phyloP scores from a whole-genome alignment of 805 yeast genomes.

The Blastobotrys parvus region DNA sequence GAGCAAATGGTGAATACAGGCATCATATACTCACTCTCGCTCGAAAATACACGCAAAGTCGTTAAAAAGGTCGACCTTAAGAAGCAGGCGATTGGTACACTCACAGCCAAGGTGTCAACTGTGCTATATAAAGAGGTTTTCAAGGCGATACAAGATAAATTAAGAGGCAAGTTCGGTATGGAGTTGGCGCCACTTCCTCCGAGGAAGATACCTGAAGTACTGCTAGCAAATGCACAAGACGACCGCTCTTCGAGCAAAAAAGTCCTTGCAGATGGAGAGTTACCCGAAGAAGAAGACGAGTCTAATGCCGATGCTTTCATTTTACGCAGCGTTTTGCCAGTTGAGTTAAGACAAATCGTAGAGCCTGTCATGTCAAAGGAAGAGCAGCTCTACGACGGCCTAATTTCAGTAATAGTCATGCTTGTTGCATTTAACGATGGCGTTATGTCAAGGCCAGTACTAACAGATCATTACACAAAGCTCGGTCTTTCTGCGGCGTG shows the following conservation, averaged over 20 bases:
- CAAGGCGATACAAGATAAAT: conserved; percentile 1
- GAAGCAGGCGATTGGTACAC: background rate
- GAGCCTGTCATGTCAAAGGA: background rate
- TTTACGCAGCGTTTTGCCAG: conserved; percentile 3
- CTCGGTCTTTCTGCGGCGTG: background rate
- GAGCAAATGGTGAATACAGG: background rate
- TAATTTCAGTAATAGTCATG: conserved; percentile 1
- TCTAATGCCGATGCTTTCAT: background rate
- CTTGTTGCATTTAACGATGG: conserved; percentile 5
- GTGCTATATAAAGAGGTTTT: background rate
- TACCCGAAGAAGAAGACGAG: background rate
- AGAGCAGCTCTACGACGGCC: conserved; percentile 1
- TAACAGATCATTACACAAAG: background rate
- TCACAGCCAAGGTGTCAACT: too few relatives aligned
- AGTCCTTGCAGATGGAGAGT: background rate
- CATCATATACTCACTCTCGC: background rate
- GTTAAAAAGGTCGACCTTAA: background rate
- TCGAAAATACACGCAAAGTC: background rate
- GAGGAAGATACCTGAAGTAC: background rate
- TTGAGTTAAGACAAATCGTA: background rate
- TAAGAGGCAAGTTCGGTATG: conserved; percentile 6
- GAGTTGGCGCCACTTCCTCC: conserved; percentile 3
- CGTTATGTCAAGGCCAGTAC: background rate
- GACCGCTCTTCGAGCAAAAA: background rate
- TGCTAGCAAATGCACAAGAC: background rate